Conservation (phyloP, 306 rosid genomes). For the Sechiopsis laciniata region DNA sequence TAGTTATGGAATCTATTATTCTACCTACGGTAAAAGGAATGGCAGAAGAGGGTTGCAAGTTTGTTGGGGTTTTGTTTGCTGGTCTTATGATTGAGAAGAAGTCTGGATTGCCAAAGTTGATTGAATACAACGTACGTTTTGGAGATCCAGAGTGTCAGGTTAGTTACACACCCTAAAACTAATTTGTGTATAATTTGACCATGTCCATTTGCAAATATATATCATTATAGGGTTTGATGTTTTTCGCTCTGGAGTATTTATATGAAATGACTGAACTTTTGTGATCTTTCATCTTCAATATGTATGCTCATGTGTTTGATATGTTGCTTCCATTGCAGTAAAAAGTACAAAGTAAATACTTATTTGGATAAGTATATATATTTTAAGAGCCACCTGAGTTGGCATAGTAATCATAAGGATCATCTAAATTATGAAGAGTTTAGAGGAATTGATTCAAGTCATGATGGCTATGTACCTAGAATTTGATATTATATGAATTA, state of each 20-base stretch:
- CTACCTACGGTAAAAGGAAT: conserved; percentile 89
- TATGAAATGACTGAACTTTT: neutral
- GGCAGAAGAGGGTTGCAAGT: conserved; percentile 82
- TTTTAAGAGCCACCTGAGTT: neutral
- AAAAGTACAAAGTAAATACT: neutral
- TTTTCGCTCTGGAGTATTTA: neutral
- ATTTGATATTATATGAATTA: no score
- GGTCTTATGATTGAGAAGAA: conserved; percentile 96
- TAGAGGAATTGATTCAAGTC: no score
- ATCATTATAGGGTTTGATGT: neutral
- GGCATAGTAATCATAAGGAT: no score
- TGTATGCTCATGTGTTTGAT: neutral
- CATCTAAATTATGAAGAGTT: no score
- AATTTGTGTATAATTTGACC: neutral
- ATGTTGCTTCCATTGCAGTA: neutral
- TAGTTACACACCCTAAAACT: conserved; percentile 26
- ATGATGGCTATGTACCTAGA: no score
- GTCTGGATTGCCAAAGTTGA: conserved; percentile 86
- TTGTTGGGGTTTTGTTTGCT: conserved; percentile 87
- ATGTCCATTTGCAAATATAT: neutral
- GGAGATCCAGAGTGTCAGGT: conserved; percentile 99
- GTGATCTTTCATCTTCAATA: neutral
- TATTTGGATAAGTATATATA: neutral
- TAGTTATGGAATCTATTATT: conserved; percentile 81
- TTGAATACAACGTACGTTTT: conserved; percentile 91